These are phyloP conservation scores for Penicillium hesseltinei DNA, from an alignment of 2,329 filamentous ascomycete species.

Conservation along the genomic window DNA sequence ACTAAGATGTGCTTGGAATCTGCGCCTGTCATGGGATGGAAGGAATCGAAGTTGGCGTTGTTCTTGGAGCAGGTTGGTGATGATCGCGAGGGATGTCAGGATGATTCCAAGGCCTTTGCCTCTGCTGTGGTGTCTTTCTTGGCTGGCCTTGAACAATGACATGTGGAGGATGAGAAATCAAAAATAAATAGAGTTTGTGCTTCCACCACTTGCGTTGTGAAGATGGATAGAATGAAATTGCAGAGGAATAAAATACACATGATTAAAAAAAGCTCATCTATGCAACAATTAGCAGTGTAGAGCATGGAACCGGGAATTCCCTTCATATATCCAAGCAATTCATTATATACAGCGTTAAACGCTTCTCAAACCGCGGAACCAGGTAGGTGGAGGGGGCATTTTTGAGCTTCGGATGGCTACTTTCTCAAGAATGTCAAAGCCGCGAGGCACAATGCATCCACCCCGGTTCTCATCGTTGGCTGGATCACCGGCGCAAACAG, in stretches of 20 bases:
- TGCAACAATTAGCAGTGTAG: neutral
- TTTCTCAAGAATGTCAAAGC: constrained; percentile 47
- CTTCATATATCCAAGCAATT: neutral
- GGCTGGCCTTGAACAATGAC: constrained; percentile 22
- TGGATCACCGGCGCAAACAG: constrained; percentile 59
- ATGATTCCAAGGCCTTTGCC: constrained; percentile 26
- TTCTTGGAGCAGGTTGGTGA: constrained; percentile 26
- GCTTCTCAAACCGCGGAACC: neutral
- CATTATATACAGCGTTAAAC: neutral
- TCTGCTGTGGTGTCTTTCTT: constrained; percentile 25
- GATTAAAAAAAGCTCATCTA: neutral
- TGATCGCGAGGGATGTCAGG: constrained; percentile 18
- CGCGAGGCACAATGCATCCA: constrained; percentile 52
- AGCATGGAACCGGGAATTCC: neutral
- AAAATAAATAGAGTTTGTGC: neutral
- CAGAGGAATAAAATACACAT: neutral
- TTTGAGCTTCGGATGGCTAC: neutral
- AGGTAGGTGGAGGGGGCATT: neutral
- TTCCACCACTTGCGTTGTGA: neutral
- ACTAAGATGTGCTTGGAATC: constrained; percentile 26
- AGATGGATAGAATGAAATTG: neutral
- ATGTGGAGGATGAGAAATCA: neutral
- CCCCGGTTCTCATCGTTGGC: constrained; percentile 55
- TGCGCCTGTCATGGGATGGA: constrained; percentile 23
- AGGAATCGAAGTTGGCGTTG: constrained; percentile 24